Conservation (phyloP, 1,284 basidiomycete species). For the Fomitopsis betulina region DNA sequence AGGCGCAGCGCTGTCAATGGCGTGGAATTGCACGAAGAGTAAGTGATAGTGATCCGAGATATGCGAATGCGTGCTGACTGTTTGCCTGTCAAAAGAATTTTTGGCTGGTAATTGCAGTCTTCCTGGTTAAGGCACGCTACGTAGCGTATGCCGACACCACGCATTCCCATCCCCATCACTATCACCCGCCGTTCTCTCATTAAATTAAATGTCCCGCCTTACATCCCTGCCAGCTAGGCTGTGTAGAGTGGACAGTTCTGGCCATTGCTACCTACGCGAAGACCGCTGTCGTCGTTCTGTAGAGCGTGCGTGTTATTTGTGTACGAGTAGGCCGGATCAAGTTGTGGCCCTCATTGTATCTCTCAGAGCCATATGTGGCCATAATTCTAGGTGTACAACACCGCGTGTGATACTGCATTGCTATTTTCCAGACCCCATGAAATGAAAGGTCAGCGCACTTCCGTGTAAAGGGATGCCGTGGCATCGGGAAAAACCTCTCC, state of each 20-base stretch:
- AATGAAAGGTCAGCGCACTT: too few relatives aligned
- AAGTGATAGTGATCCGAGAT: slow-evolving; percentile 8
- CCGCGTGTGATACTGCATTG: not conserved
- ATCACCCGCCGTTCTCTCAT: not conserved
- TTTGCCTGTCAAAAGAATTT: slow-evolving; percentile 10
- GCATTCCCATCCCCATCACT: not conserved
- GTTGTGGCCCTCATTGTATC: not conserved
- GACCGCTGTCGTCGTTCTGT: not conserved
- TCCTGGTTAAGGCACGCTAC: not conserved
- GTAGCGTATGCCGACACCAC: not conserved
- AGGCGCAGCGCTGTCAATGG: slow-evolving; percentile 59
- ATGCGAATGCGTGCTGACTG: not conserved
- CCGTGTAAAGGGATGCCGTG: too few relatives aligned
- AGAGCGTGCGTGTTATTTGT: not conserved
- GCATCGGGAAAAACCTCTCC: too few relatives aligned
- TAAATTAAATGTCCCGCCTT: not conserved
- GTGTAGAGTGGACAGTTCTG: not conserved
- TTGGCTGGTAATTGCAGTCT: slow-evolving; percentile 15
- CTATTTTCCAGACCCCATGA: too few relatives aligned
- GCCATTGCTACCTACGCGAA: not conserved
- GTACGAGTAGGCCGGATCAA: not conserved
- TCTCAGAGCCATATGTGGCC: not conserved
- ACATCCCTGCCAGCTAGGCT: not conserved
- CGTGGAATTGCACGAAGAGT: slow-evolving; percentile 71
- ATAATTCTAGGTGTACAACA: not conserved